These are phyloP conservation scores for Tolypocladium tundrense DNA, from an alignment of 2,329 filamentous ascomycete species.

Conservation along the genomic window DNA sequence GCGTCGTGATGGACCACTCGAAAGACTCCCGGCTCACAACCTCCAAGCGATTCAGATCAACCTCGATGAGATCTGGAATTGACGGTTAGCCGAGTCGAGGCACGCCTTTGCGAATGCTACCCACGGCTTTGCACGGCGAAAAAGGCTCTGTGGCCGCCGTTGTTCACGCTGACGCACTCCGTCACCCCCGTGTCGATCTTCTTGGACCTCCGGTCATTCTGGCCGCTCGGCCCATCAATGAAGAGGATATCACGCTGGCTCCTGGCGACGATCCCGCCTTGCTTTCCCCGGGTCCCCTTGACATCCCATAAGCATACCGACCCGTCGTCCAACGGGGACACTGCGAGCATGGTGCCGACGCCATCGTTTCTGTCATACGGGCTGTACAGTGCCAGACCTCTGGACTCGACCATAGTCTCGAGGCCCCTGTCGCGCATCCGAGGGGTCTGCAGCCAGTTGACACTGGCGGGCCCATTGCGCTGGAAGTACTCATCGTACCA, in stretches of 20 bases:
- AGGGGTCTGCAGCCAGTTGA: constrained; percentile 68
- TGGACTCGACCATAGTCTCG: constrained; percentile 50
- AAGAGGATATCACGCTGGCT: constrained; percentile 61
- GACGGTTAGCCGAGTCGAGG: constrained; percentile 1
- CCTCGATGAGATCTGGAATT: constrained; percentile 55
- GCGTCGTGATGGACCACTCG: constrained; percentile 71
- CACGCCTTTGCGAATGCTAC: constrained; percentile 14
- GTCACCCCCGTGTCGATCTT: constrained; percentile 64
- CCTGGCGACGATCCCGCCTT: constrained; percentile 54
- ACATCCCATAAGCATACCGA: constrained; percentile 83
- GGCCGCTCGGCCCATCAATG: constrained; percentile 34
- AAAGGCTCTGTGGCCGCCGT: constrained; percentile 55
- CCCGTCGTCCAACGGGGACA: constrained; percentile 77
- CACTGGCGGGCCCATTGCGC: constrained; percentile 60
- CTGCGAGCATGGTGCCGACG: constrained; percentile 39
- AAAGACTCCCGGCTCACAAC: constrained; percentile 62
- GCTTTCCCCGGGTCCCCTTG: constrained; percentile 39
- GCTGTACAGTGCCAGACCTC: constrained; percentile 60
- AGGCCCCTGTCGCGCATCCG: constrained; percentile 27
- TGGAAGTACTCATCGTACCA: constrained; percentile 91
- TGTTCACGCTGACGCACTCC: constrained; percentile 77
- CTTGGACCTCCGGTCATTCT: constrained; percentile 40
- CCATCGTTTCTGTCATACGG: constrained; percentile 39
- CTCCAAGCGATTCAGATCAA: constrained; percentile 66
- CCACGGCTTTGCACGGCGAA: constrained; percentile 66